phyloP scores from a whole-genome alignment of 768 basidiomycete species.

The Suillus decipiens region DNA sequence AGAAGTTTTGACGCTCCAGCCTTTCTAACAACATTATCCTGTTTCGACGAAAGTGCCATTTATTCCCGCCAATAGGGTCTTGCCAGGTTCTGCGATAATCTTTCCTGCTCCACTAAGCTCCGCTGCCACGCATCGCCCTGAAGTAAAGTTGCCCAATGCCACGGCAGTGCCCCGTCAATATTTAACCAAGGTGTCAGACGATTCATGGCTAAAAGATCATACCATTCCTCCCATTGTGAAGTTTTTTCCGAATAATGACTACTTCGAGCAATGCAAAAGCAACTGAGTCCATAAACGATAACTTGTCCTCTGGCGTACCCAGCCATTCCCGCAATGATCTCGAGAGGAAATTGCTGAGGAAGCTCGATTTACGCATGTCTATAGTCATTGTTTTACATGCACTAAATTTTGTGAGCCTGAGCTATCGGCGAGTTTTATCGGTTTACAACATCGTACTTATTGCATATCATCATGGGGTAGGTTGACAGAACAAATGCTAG shows the following conservation, averaged over 20 bases:
- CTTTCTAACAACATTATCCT: too few relatives aligned
- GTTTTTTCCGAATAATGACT: not conserved
- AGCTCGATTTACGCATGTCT: slow-evolving; percentile 13
- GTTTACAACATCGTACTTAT: not conserved
- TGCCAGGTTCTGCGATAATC: too few relatives aligned
- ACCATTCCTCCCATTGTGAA: not conserved
- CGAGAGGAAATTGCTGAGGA: slow-evolving; percentile 10
- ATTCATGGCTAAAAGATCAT: not conserved
- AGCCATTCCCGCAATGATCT: not conserved
- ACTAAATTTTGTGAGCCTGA: slow-evolving; percentile 13
- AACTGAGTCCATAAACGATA: not conserved
- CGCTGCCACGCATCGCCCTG: not conserved
- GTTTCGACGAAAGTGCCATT: too few relatives aligned
- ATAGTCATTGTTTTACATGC: slow-evolving; percentile 13
- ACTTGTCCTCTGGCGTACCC: not conserved
- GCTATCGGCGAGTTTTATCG: not conserved
- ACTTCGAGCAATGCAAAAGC: not conserved
- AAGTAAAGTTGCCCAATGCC: not conserved
- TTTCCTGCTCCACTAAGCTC: not conserved
- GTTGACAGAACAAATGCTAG: slow-evolving; percentile 13
- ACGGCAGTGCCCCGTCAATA: not conserved
- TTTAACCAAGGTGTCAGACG: not conserved
- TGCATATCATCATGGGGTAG: not conserved
- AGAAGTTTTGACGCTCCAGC: too few relatives aligned
- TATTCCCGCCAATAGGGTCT: too few relatives aligned